Evolutionary conservation across 2,329 filamentous ascomycete genomes (phyloP), one percentile per base, ranked within the genome.

Genomic region (Aschersonia sp.): DNA sequence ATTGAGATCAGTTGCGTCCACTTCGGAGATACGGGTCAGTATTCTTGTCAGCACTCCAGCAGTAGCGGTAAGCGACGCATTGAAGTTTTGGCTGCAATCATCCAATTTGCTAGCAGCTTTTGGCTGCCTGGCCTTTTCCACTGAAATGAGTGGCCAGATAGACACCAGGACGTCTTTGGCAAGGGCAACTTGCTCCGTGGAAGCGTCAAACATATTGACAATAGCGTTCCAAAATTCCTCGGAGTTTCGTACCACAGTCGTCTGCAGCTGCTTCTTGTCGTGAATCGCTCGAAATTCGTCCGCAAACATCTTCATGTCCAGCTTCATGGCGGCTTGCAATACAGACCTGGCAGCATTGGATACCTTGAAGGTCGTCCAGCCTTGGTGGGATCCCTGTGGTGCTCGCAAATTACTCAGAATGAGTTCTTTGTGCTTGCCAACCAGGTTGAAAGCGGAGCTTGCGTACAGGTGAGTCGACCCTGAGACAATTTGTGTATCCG

Each of bases 21-120:
- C 89, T 51, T 89, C 84, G 38, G 83, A 83, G 43, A 98, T 68
- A 9, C 84, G 77, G 53, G 89, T 84, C 41, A 97, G 75, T 44
- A 95, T 78, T 50, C 78, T 77, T 20, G 82, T 81, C 30, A 95
- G 77, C 65, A 80, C 65, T 65, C 72, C 55, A 57, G 74, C 57
- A 55, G 74, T 73, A 43, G 65, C 68, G 45, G 65, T 60, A 5
- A 91, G 83, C 30, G 82, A 79, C 44, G 73, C 66, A 59, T 97
- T 97, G 71, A 94, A 97, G 31, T 78, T 72, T n/a, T 83, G 49
- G 58, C 60, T 52, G 53, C 61, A 48, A 56, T 69, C 54, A 64
- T 64, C 50, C 61, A 67, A 59, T n/a, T 63, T 56, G 12, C 58
- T 57, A 44, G 65, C 66, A 41, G 65, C 70, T 58, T 77, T 75